Evolutionary conservation across 169 alveolate species (phyloP).

Genomic region (Plasmodium inui): DNA sequence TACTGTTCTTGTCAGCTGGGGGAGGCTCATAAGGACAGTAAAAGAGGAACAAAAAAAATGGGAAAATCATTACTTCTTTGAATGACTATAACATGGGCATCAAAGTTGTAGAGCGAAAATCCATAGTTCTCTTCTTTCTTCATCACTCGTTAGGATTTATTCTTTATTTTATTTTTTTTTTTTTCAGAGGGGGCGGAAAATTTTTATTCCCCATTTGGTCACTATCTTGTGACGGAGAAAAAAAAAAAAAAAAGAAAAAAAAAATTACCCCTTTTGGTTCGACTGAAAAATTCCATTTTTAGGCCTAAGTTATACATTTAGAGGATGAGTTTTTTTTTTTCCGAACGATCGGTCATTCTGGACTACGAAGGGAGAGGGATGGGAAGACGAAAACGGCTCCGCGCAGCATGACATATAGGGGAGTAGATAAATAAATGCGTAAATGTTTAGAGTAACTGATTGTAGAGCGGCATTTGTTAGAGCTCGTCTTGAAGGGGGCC

Average conservation of each 20-base stretch:
- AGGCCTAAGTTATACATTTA: background rate
- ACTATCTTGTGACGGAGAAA: background rate
- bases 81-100: background rate
- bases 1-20: background rate
- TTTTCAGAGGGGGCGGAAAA: background rate
- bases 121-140: background rate
- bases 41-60: background rate
- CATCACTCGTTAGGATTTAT: background rate
- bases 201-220: background rate
- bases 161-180: background rate
- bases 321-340: background rate
- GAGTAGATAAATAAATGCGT: background rate
- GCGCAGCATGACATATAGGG: background rate
- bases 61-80: background rate
- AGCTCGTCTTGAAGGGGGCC: background rate
- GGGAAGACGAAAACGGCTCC: background rate
- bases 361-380: background rate
- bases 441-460: background rate
- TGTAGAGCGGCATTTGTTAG: background rate
- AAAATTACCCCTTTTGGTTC: background rate
- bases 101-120: background rate
- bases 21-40: background rate
- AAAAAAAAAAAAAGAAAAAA: background rate
- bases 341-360: background rate
- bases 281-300: background rate